Conservation (phyloP, 2,329 filamentous ascomycete species). For the Monosporascus ibericus region DNA sequence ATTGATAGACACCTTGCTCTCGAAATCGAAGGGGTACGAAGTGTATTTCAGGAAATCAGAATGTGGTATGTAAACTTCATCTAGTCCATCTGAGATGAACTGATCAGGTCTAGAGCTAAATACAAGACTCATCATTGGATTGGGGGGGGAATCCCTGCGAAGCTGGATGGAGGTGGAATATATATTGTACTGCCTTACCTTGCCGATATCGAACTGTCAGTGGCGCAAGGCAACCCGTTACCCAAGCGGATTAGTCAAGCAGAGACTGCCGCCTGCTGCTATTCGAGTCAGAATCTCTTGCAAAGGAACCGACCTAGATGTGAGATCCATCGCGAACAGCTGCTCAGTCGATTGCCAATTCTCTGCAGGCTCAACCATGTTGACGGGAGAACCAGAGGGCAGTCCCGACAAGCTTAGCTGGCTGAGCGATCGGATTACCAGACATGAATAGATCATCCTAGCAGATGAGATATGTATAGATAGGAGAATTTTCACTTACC, state of each 20-base stretch:
- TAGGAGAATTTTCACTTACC: constrained; percentile 8
- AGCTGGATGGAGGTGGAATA: too few relatives aligned
- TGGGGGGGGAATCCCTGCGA: background rate
- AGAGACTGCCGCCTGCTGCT: too few relatives aligned
- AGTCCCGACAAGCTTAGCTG: constrained; percentile 9
- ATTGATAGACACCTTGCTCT: too few relatives aligned
- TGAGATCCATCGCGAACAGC: background rate
- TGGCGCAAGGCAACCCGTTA: too few relatives aligned
- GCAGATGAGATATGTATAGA: constrained; percentile 4
- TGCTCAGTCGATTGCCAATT: constrained; percentile 21
- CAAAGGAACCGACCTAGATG: too few relatives aligned
- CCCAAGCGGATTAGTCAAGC: too few relatives aligned
- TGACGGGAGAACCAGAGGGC: constrained; percentile 1
- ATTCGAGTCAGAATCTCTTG: too few relatives aligned
- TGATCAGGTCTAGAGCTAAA: constrained; percentile 5
- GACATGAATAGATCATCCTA: constrained; percentile 22
- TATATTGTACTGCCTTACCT: too few relatives aligned
- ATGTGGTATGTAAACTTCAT: constrained; percentile 3
- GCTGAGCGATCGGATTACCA: constrained; percentile 28
- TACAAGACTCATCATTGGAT: constrained; percentile 1
- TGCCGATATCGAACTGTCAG: too few relatives aligned
- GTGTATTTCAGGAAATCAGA: background rate
- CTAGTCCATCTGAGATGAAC: background rate
- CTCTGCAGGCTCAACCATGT: constrained; percentile 25
- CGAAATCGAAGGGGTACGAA: too few relatives aligned